Base-by-base conservation (phyloP, 441 rosid genomes). In the Breynia disticha region DNA sequence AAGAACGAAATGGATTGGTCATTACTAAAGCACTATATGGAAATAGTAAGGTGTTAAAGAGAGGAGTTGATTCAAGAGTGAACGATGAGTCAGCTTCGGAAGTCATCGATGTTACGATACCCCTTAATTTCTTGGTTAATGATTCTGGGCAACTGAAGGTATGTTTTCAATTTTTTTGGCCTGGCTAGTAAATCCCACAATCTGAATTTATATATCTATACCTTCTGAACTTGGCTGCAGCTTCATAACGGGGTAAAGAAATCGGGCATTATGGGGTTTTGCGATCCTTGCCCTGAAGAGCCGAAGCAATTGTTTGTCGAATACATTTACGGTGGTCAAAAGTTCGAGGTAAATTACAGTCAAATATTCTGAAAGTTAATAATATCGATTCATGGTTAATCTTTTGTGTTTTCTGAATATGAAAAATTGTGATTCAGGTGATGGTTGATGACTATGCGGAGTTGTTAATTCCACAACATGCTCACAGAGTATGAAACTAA, bases 201-300 rank as follows among this genome's bases (percentile, higher is more conserved):
- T 41, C n/a, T 11, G 44, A 4, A 41, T 41, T 41, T 41, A 28
- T 4, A 28, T 28, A 2, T 41, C 44, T 11, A 4, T 9, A 41
- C 15, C 44, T 41, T 41, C 3, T 41, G 5, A 11, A 11, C 6
- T 4, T 37, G 13, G 24, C 16, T 57, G 69, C 79, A 87, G 90
- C 94, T 94, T 76, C 97, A 90, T 32, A 82, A 79, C 46, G 96
- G 99, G 52, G 81, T 94, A 61, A 90, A 82, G 73, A 94, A 94
- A 67, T 87, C 90, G 0, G 97, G 96, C 62, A 87, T 94, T 16
- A 90, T 94, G 97, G 99, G 99, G 4, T 94, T 90, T 66, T 90
- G 86, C n/a, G 91, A 94, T 79, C 95, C 99, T 12, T 90, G 95
- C 62, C 99, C 97, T 0, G 91, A 84, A 38, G 86, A 80, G 55